Percentiles rank a stretch among this genome's conserved stretches.
Conservation (phyloP, 2,329 filamentous ascomycete species). For the Dactylonectria macrodidyma region DNA sequence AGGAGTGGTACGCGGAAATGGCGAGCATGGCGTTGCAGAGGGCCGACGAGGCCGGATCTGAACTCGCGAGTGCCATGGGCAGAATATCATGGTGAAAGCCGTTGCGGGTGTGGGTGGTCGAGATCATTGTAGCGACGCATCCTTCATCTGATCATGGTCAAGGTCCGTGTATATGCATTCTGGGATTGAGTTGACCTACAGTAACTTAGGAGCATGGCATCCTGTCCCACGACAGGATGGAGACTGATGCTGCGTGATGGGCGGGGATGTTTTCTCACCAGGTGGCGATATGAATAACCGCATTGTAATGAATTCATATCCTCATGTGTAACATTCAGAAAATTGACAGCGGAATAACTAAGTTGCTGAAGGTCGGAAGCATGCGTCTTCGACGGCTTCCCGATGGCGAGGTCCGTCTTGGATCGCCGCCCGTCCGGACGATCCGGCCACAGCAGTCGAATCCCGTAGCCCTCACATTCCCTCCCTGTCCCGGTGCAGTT, state of each 20-base stretch:
- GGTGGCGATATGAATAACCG: background rate
- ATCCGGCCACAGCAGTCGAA: slow-evolving; percentile 64
- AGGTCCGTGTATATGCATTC: background rate
- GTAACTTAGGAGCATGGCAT: slow-evolving; percentile 39
- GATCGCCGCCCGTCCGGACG: slow-evolving; percentile 60
- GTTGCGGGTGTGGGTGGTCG: slow-evolving; percentile 62
- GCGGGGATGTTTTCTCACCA: slow-evolving; percentile 1
- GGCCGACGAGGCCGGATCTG: slow-evolving; percentile 53
- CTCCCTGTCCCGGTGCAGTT: slow-evolving; percentile 61
- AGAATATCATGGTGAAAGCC: slow-evolving; percentile 62
- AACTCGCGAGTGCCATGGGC: slow-evolving; percentile 59
- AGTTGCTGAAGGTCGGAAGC: slow-evolving; percentile 32
- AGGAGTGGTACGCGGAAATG: slow-evolving; percentile 59
- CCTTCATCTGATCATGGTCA: slow-evolving; percentile 52
- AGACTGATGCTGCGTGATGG: slow-evolving; percentile 28
- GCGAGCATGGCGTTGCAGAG: slow-evolving; percentile 62
- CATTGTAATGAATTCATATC: slow-evolving; percentile 46
- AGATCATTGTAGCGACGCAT: slow-evolving; percentile 61
- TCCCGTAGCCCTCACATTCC: slow-evolving; percentile 60
- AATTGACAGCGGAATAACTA: slow-evolving; percentile 53
- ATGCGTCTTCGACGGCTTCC: background rate
- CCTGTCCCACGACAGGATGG: slow-evolving; percentile 28
- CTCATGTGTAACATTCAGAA: slow-evolving; percentile 57
- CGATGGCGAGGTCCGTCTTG: background rate
- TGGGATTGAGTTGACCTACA: slow-evolving; percentile 27